These are phyloP conservation scores for Yamadazyma diddensiae DNA, from an alignment of 1,139 yeast species.

Conservation along the genomic window DNA sequence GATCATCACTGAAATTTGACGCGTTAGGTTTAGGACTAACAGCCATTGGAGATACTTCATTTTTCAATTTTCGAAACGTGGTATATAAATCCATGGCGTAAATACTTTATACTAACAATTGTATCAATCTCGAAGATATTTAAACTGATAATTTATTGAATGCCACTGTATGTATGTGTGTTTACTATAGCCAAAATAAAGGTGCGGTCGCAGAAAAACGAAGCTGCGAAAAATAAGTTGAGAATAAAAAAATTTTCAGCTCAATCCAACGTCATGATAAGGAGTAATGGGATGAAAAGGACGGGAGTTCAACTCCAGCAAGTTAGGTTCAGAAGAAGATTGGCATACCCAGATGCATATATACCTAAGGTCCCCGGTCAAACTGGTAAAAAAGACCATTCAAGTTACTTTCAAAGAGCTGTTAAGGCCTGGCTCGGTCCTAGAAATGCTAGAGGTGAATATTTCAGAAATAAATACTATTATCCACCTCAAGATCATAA, in stretches of 20 bases:
- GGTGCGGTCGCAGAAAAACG: no score
- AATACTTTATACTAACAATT: no score
- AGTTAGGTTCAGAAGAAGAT: slow-evolving; percentile 24
- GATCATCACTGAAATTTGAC: slow-evolving; percentile 25
- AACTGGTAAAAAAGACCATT: slow-evolving; percentile 31
- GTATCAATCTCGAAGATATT: no score
- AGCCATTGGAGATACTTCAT: slow-evolving; percentile 15
- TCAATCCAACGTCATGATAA: slow-evolving; percentile 1
- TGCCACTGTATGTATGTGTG: no score
- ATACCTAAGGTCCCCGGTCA: slow-evolving; percentile 23
- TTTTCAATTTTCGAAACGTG: slow-evolving; percentile 16
- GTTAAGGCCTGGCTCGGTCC: slow-evolving; percentile 74
- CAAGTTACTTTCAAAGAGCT: slow-evolving; percentile 22
- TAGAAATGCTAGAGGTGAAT: slow-evolving; percentile 78
- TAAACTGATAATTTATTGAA: no score
- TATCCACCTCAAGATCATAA: slow-evolving; percentile 68
- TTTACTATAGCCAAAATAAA: no score
- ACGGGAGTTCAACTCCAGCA: slow-evolving; percentile 9
- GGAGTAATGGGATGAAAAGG: neutral
- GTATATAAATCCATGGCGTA: slow-evolving; percentile 17
- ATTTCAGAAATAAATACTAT: slow-evolving; percentile 71
- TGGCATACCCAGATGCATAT: slow-evolving; percentile 29
- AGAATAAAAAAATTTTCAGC: neutral
- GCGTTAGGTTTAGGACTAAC: slow-evolving; percentile 15
- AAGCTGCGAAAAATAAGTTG: neutral